Evolutionary conservation across 1,284 basidiomycete genomes (phyloP), one percentile per base, ranked within the genome.

Genomic region (Trametes versicolor): DNA sequence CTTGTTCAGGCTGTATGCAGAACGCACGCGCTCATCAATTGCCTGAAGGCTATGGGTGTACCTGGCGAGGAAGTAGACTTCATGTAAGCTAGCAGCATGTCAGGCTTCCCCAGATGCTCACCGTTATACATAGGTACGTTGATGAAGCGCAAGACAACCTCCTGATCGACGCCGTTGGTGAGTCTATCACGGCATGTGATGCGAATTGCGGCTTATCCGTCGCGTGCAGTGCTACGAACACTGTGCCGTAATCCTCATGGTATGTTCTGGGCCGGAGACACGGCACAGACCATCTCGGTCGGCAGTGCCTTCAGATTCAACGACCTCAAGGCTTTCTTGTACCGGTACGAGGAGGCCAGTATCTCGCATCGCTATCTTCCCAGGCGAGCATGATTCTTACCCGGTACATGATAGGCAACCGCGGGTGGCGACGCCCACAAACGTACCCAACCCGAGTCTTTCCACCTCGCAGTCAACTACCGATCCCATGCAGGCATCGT

Each of bases 241-340:
- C 71, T 92, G 3, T 92, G 89, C 69, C 75, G 75, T 17, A 92
- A 93, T 70, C 83, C 86, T 0, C 78, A 89, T 50, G 91, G 92
- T 0, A 75, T 91, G 27, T 92, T 92, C 71, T 93, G 89, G 88
- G 91, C 91, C 0, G 92, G 91, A 0, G 91, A 93, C 71, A 93
- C 92, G 0, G 91, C 91, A 0, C 91, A 93, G 69, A 90, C 91
- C 0, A 93, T 93, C 21, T 87, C 88, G 0, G 82, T 85, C 1
- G 91, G 91, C 0, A 91, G 88, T 61, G 85, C 88, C 0, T 93
- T 93, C 70, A 77, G 87, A 17, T 93, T 93, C 73, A 79, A 90
- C 66, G 91, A 92, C 47, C 72, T 93, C 60, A 93, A 89, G 69
- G 83, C 90, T 0, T 89, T 90, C 70, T 69, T 92, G 27, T 85